Percentiles rank a stretch among this genome's conserved stretches.
These are phyloP conservation scores for Cronartium ribicola DNA, from an alignment of 1,284 basidiomycete genomes.

Conservation along the genomic window DNA sequence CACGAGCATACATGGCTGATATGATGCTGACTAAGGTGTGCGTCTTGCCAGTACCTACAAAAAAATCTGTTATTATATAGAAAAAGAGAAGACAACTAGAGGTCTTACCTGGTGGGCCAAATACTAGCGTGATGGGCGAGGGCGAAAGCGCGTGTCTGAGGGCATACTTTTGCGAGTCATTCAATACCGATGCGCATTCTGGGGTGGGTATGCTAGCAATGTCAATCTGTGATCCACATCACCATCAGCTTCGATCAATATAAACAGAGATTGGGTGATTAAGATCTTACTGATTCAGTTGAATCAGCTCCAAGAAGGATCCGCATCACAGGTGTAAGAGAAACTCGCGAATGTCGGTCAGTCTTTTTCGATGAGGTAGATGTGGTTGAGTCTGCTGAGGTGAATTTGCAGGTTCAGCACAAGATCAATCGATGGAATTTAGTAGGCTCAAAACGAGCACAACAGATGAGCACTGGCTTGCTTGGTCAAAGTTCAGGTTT, in stretches of 20 bases:
- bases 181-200: conserved; percentile 8
- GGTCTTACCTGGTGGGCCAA: conserved; percentile 36
- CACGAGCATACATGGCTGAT: conserved; percentile 49
- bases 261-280: background rate
- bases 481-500: too few species aligned
- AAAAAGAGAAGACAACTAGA: background rate
- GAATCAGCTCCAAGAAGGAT: conserved; percentile 29
- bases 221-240: background rate
- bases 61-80: background rate
- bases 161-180: conserved; percentile 32
- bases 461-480: too few species aligned
- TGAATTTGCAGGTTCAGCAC: too few species aligned
- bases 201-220: conserved; percentile 1
- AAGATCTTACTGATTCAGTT: conserved; percentile 16
- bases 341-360: background rate
- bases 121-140: conserved; percentile 33
- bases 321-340: conserved; percentile 28
- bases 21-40: conserved; percentile 40
- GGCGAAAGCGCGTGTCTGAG: conserved; percentile 35
- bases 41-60: conserved; percentile 37
- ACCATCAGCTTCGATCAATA: background rate
- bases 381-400: background rate
- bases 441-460: too few species aligned
- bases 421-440: too few species aligned
- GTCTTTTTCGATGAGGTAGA: background rate